Base-by-base conservation (phyloP, 2,329 filamentous ascomycete genomes). In the Cercospora sp. region DNA sequence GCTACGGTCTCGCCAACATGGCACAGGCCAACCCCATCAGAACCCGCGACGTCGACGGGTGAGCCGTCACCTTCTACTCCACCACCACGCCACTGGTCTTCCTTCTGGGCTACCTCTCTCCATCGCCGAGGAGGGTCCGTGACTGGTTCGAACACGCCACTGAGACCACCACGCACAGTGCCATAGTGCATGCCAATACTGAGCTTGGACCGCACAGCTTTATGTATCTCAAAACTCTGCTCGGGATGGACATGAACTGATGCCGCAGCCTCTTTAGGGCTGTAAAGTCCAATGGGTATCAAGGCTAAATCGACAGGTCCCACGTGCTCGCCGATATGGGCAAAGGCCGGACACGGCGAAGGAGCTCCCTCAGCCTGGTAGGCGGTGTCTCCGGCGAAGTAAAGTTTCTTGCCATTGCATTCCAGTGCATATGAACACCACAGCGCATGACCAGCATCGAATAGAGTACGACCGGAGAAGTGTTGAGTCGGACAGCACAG, bases 171-270 rank as follows among this genome's bases (percentile, higher is more conserved):
- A 63, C 83, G 71, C 0, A 85, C 79, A 0, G 83, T 85, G 0
- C 84, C 84, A 69, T 81, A 85, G 67, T 86, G 84, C 84, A 85
- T 85, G 0, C 82, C 84, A 28, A 86, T 80, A 34, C 82, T 84
- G 70, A 80, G 81, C 74, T 78, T 82, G 63, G 82, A 83, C 55
- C 71, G 77, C 55, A 85, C 73, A 66, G 84, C 82, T 61, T 80
- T 79, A 66, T 85, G 83, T 53, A 85, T 83, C 30, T 80, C 74
- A 1, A 85, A 71, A 5, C 81, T 81, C 69, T 85, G 83, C 66
- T 84, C 82, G 0, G 84, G 83, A 28, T 81, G 80, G 12, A 81
- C 81, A 61, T 86, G 84, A 12, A 84, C 79, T 2, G 77, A 75
- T 6, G 81, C 82, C 71, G 85, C 77, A 61, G 84, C 77, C 3